Conservation (phyloP, 148 eudicot species). For the Silene latifolia region DNA sequence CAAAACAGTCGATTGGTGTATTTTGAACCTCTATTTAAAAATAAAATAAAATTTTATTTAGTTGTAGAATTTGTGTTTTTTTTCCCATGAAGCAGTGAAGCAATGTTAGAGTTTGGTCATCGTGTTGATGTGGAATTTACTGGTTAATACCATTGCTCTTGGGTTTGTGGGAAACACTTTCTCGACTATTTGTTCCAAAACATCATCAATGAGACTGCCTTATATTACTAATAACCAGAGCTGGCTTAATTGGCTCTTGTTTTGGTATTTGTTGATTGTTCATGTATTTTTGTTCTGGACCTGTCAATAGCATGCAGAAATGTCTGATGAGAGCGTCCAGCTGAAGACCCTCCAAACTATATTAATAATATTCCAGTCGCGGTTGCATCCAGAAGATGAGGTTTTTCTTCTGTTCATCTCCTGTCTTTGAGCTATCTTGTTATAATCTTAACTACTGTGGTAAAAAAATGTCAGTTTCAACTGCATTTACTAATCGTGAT, state of each 20-base stretch:
- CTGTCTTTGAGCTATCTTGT: constrained; percentile 5
- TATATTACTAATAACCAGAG: constrained; percentile 1
- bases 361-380: constrained; percentile 85
- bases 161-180: background rate
- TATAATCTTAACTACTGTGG: background rate
- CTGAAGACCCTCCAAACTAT: constrained; percentile 94
- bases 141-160: background rate
- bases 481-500: background rate
- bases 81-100: constrained; percentile 1
- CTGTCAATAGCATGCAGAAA: constrained; percentile 82
- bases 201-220: background rate
- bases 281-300: constrained; percentile 3
- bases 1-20: background rate
- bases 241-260: background rate
- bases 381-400: constrained; percentile 84
- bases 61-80: background rate
- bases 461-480: background rate
- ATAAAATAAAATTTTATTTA: background rate
- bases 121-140: background rate
- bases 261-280: constrained; percentile 7
- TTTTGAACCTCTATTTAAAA: background rate
- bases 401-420: constrained; percentile 32
- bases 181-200: background rate
- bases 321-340: constrained; percentile 90
- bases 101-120: background rate